Conservation (phyloP, 177 flowering plant species). For the Vitis hybrid region DNA sequence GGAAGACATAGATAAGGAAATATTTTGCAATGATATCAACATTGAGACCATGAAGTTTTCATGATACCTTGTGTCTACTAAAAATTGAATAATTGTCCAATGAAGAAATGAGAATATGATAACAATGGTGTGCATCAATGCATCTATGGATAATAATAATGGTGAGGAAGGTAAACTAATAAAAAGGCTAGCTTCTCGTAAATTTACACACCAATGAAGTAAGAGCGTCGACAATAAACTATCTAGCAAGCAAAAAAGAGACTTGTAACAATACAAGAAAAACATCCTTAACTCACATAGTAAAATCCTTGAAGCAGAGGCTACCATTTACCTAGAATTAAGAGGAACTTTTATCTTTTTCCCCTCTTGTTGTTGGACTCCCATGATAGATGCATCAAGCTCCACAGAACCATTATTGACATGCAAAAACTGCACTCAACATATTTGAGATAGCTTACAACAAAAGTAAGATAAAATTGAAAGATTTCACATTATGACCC, state of each 20-base stretch:
- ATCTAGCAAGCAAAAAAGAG: not conserved
- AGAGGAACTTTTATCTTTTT: constrained; percentile 93
- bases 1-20: too few relatives aligned
- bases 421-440: constrained; percentile 61
- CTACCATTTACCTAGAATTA: constrained; percentile 72
- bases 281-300: not conserved
- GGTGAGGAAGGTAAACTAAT: too few relatives aligned
- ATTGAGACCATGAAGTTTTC: too few relatives aligned
- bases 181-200: not conserved
- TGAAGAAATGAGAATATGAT: not conserved
- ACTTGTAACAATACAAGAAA: not conserved
- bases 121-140: not conserved
- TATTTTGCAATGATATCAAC: too few relatives aligned
- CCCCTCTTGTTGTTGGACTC: constrained; percentile 83
- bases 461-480: constrained; percentile 5
- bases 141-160: not conserved
- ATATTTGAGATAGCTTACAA: constrained; percentile 35
- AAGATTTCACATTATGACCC: not conserved
- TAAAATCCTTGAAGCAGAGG: not conserved
- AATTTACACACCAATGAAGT: not conserved
- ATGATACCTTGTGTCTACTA: too few relatives aligned
- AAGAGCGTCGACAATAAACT: not conserved
- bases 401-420: constrained; percentile 89
- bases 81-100: not conserved
- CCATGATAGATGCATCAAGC: constrained; percentile 88